phyloP scores from a whole-genome alignment of 345 rosid genomes.

The Camelina neglecta region DNA sequence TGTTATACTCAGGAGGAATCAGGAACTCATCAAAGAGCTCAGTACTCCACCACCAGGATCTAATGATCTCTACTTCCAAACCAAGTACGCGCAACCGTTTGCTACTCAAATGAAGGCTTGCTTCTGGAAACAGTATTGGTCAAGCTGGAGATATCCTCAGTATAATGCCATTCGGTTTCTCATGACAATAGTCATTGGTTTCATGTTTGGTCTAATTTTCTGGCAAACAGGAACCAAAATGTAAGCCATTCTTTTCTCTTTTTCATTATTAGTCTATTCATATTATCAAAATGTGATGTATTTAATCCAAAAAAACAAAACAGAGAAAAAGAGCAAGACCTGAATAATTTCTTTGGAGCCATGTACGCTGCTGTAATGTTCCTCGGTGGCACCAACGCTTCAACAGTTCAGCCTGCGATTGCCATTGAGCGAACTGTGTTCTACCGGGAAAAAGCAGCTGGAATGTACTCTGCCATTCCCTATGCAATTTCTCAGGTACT shows the following conservation, averaged over 20 bases:
- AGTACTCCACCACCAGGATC: conserved; percentile 67
- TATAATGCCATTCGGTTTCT: conserved; percentile 77
- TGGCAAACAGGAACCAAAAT: conserved; percentile 66
- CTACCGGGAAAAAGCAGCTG: conserved; percentile 84
- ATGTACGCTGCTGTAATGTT: conserved; percentile 65
- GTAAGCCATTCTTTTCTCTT: conserved; percentile 45
- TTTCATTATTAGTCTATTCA: neutral
- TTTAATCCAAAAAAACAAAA: conserved; percentile 23
- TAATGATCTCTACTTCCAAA: conserved; percentile 63
- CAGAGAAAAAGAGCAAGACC: conserved; percentile 63
- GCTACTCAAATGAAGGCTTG: conserved; percentile 66
- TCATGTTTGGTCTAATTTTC: conserved; percentile 73
- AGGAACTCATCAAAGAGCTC: conserved; percentile 62
- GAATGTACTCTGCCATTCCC: conserved; percentile 86
- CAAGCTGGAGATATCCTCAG: conserved; percentile 81
- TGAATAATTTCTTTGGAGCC: conserved; percentile 74
- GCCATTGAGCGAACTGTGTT: conserved; percentile 78
- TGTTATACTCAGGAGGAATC: conserved; percentile 60
- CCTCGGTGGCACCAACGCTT: conserved; percentile 71
- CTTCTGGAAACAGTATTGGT: conserved; percentile 79
- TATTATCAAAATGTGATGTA: conserved; percentile 1
- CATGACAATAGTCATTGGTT: conserved; percentile 59
- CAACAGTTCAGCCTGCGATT: conserved; percentile 67
- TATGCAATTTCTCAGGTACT: conserved; percentile 80
- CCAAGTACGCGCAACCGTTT: conserved; percentile 71